Evolutionary conservation across 441 rosid species (phyloP).

Genomic region (Erysimum cheiri): DNA sequence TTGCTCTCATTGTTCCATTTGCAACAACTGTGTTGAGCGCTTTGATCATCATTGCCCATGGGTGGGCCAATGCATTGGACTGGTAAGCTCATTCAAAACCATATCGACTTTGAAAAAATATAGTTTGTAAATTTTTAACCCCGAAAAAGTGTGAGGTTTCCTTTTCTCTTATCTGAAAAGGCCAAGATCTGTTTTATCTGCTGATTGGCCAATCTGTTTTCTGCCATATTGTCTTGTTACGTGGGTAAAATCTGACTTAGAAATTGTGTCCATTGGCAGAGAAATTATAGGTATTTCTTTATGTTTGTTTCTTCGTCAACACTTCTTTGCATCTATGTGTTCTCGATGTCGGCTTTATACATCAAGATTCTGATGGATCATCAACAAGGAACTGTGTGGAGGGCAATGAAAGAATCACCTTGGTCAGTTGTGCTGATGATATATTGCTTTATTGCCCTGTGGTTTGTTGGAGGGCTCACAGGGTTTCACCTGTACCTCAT

Average conservation of each 20-base stretch:
- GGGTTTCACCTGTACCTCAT: conserved; percentile 96
- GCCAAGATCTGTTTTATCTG: conserved; percentile 8
- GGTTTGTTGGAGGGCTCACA: conserved; percentile 99
- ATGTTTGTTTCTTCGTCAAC: conserved; percentile 92
- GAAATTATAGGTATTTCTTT: conserved; percentile 96
- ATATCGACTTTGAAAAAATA: background rate
- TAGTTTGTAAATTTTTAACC: background rate
- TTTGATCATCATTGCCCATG: conserved; percentile 98
- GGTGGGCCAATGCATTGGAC: conserved; percentile 97
- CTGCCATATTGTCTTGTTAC: conserved; percentile 10
- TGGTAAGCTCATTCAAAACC: conserved; percentile 54
- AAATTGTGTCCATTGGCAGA: conserved; percentile 65
- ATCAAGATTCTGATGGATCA: conserved; percentile 85
- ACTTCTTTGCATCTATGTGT: conserved; percentile 90
- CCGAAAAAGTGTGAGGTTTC: conserved; percentile 2
- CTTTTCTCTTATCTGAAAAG: conserved; percentile 9
- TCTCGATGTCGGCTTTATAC: conserved; percentile 82
- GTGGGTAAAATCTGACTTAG: conserved; percentile 45
- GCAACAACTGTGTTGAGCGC: conserved; percentile 87
- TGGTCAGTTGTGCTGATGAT: conserved; percentile 78
- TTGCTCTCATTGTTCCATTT: conserved; percentile 92
- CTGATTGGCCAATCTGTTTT: background rate
- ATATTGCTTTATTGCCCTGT: conserved; percentile 82
- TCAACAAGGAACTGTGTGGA: conserved; percentile 76
- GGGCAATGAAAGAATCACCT: conserved; percentile 88